Percentiles rank a stretch among this genome's conserved stretches.
These are phyloP conservation scores for Aureobasidium leucospermi DNA, from an alignment of 2,329 filamentous ascomycete species.

Conservation along the genomic window DNA sequence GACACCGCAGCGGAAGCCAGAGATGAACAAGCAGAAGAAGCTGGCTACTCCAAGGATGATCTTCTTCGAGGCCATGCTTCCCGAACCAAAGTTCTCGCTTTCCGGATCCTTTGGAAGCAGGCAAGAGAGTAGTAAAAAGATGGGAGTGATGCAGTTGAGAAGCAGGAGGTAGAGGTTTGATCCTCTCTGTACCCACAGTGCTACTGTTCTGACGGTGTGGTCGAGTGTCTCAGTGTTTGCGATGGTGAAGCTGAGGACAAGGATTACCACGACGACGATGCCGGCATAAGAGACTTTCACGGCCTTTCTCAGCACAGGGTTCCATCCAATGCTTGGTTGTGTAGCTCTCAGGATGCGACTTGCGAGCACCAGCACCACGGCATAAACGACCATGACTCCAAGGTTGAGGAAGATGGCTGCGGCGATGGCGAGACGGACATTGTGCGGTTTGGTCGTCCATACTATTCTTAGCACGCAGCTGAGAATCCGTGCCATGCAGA, in stretches of 20 bases:
- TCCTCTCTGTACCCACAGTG: constrained; percentile 3
- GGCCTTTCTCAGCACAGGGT: constrained; percentile 14
- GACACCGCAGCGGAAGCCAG: constrained; percentile 23
- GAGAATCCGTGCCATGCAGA: constrained; percentile 37
- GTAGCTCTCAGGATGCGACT: constrained; percentile 16
- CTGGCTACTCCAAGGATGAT: constrained; percentile 18
- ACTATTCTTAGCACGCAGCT: constrained; percentile 32
- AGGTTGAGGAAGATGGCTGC: constrained; percentile 26
- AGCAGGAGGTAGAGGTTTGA: constrained; percentile 10
- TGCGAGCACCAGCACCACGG: constrained; percentile 25
- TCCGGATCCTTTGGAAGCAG: constrained; percentile 14
- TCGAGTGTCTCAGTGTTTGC: constrained; percentile 24
- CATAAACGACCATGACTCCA: constrained; percentile 26
- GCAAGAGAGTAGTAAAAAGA: constrained; percentile 22
- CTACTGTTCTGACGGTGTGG: not conserved
- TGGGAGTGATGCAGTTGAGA: constrained; percentile 4
- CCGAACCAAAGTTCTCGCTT: constrained; percentile 17
- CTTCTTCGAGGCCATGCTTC: constrained; percentile 18
- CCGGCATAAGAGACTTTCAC: not conserved
- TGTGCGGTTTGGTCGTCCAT: constrained; percentile 24
- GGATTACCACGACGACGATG: constrained; percentile 17
- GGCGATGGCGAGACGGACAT: constrained; percentile 25
- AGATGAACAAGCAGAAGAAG: constrained; percentile 18
- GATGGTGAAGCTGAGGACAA: constrained; percentile 25
- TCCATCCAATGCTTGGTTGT: constrained; percentile 22